Base-by-base conservation (phyloP, 345 rosid species). In the Punica granatum region DNA sequence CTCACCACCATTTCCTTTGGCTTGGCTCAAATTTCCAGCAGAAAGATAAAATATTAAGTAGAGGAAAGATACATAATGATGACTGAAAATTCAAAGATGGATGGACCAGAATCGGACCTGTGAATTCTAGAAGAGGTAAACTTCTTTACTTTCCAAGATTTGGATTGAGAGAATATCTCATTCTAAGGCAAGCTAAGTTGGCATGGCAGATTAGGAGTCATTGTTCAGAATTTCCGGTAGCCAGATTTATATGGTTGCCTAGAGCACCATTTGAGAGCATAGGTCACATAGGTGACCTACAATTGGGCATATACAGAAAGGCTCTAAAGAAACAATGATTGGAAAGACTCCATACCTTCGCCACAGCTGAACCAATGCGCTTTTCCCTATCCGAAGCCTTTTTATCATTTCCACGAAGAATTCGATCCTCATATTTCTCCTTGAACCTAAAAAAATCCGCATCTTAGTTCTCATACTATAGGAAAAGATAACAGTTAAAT, bases 351-450 rank as follows among this genome's bases (percentile, higher is more conserved):
- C 72, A 63, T 68, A 94, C 99, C 99, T 91, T 94, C 62, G 99
- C 98, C 75, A 85, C 88, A 5, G 84, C 80, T 46, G 99, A 94
- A 73, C 99, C 96, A 75, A 86, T 76, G 78, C 85, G 85, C 73
- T 94, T 90, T 43, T 91, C 95, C 83, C 99, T 84, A 32, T 85
- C 95, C 74, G 95, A 68, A 67, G 98, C 96, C 75, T 85, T 85
- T 73, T 94, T 94, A 73, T 94, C 99, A 71, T 85, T 94, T 76
- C 97, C 99, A 44, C 86, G 86, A 69, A 91, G 81, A 74, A 94
- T 94, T 77, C 73, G 78, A 67, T 80, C 63, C 75, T 94, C 99
- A 67, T 84, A 91, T 25, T 81, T 85, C 33, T 84, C 87, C 84
- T 94, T 94, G 76, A 91, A 94, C 91, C 99, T 94, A 76, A 69